Evolutionary conservation across 2,329 filamentous ascomycete genomes (phyloP), one percentile per base, ranked within the genome.

Genomic region (Seiridium unicorne): DNA sequence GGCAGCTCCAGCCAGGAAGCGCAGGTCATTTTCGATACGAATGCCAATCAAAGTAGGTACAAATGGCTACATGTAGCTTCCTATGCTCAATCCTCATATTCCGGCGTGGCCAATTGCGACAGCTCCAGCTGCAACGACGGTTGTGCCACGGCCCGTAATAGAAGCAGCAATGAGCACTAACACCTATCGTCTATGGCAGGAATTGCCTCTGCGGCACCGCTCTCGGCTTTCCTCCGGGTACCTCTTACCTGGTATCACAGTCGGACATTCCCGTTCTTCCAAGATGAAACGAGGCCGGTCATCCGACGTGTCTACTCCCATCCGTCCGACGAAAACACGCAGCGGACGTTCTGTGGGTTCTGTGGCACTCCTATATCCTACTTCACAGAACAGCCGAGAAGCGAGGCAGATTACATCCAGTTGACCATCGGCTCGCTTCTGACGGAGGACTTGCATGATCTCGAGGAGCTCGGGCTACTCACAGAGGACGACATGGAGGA

Each of bases 341-440:
- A 89, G 71, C 87, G 91, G 55, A 85, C 92, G 66, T 97, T 97
- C 75, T 97, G 93, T 76, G 93, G 93, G 32, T 96, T 90, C 77
- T 97, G 93, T 73, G 93, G 93, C 57, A 96, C 93, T 0, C 90
- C 91, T 10, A 79, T 97, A 58, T 89, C 89, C 0, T 92, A 89
- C 67, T 97, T 92, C 92, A 89, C 87, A 51, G 93, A 96, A 73
- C 76, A 85, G 32, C 89, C 90, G 0, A 77, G 75, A 1, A 81
- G 80, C 56, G 91, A 95, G 71, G 89, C 89, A 10, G 87, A 93
- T 6, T 94, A 85, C 71, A 92, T 97, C 76, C 88, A 87, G 61
- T 79, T 97, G 60, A 90, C 92, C 0, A 79, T 97, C n/a, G 91
- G 91, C 4, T 94, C 89, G 66, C 78, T 97, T 57, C 72, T 85